Percentiles rank a stretch among this genome's conserved stretches.
Evolutionary conservation across 2,329 filamentous ascomycete genomes (phyloP).

Genomic region (Monosporascus ibericus): DNA sequence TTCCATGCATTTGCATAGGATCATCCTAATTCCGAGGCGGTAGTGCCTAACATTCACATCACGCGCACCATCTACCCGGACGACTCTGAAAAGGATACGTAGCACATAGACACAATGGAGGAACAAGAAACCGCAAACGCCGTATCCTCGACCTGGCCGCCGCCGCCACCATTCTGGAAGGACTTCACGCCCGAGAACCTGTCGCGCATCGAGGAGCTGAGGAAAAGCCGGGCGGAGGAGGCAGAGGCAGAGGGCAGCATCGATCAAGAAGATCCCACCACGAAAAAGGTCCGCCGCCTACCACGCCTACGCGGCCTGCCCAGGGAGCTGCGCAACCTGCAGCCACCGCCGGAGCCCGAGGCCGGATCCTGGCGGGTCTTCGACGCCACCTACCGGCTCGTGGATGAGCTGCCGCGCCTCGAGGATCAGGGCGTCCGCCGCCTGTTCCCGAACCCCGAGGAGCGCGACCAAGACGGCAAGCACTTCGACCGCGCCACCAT

Average conservation of each 20-base stretch:
- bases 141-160: conserved; percentile 66
- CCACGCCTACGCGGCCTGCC: conserved; percentile 46
- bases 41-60: too few relatives aligned
- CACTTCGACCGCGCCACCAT: conserved; percentile 60
- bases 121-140: conserved; percentile 28
- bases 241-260: conserved; percentile 9
- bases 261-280: conserved; percentile 21
- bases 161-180: conserved; percentile 85
- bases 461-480: conserved; percentile 43
- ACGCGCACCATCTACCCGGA: too few relatives aligned
- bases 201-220: conserved; percentile 43
- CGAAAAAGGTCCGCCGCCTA: conserved; percentile 18
- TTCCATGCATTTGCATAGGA: too few relatives aligned
- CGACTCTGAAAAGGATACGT: background rate
- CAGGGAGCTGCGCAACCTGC: conserved; percentile 66
- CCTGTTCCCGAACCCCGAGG: conserved; percentile 34
- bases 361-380: conserved; percentile 48
- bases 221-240: conserved; percentile 30
- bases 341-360: conserved; percentile 74
- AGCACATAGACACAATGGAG: conserved; percentile 15
- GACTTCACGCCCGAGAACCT: conserved; percentile 76
- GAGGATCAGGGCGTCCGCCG: conserved; percentile 70
- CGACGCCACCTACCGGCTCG: conserved; percentile 12
- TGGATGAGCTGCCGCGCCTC: conserved; percentile 47
- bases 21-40: too few relatives aligned